phyloP scores from a whole-genome alignment of 202 grass and related monocot species.

The Digitaria exilis region DNA sequence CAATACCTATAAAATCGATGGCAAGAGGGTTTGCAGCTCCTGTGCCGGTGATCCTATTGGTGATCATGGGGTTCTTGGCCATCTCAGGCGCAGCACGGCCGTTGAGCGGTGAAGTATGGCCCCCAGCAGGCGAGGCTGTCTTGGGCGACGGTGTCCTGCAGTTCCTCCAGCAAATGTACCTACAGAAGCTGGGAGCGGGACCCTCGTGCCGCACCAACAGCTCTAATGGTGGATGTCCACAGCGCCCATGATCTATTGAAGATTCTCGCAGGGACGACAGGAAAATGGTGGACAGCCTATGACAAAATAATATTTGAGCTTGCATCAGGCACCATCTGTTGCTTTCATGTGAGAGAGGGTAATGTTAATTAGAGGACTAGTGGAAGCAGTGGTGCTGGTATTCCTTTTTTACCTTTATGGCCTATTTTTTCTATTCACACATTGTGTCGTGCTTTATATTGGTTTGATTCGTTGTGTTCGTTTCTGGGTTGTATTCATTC shows the following conservation, averaged over 20 bases:
- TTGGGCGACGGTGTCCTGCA: not conserved
- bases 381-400: not conserved
- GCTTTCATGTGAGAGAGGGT: not conserved
- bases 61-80: slow-evolving; percentile 14
- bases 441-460: not conserved
- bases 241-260: slow-evolving; percentile 8
- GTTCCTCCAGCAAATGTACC: slow-evolving; percentile 42
- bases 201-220: slow-evolving; percentile 55
- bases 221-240: slow-evolving; percentile 48
- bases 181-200: slow-evolving; percentile 40
- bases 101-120: not conserved
- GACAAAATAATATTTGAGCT: not conserved
- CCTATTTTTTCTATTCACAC: not conserved
- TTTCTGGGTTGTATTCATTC: not conserved
- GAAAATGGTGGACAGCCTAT: not conserved
- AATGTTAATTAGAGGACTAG: not conserved
- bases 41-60: not conserved
- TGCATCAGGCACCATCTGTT: not conserved
- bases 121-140: not conserved
- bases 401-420: not conserved
- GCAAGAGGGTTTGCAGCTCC: not conserved
- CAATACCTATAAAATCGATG: not conserved
- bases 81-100: not conserved
- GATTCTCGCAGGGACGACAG: not conserved
- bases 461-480: not conserved